A percentile compares a stretch with the other conserved stretches of the same genome.
Evolutionary conservation across 2,329 filamentous ascomycete species (phyloP).

Genomic region (Alternaria incomplexa): DNA sequence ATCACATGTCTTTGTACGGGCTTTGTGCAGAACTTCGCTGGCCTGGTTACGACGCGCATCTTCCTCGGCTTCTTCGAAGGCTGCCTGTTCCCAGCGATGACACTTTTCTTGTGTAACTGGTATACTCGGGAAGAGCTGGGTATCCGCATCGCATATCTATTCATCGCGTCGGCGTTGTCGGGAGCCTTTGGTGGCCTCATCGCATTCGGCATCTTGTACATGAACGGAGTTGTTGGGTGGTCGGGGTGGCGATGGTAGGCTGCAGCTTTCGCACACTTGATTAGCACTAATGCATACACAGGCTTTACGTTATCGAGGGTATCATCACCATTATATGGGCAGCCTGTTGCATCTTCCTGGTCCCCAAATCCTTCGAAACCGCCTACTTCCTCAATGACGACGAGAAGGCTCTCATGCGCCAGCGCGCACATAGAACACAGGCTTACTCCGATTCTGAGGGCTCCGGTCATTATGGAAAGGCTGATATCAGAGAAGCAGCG

Average conservation of each 20-base stretch:
- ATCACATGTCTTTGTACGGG: slow-evolving; percentile 42
- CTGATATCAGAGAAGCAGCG: slow-evolving; percentile 40
- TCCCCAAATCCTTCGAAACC: slow-evolving; percentile 41
- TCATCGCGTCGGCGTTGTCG: slow-evolving; percentile 35
- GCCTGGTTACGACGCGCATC: slow-evolving; percentile 28
- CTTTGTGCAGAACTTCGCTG: slow-evolving; percentile 27
- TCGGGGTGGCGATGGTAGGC: slow-evolving; percentile 36
- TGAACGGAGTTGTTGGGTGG: slow-evolving; percentile 34
- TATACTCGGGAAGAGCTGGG: slow-evolving; percentile 40
- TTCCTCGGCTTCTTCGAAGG: slow-evolving; percentile 42
- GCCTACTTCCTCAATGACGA: slow-evolving; percentile 42
- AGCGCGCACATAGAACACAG: slow-evolving; percentile 36
- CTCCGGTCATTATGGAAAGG: slow-evolving; percentile 34
- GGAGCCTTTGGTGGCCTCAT: slow-evolving; percentile 39
- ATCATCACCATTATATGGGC: slow-evolving; percentile 40
- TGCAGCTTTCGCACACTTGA: neutral
- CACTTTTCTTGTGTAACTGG: slow-evolving; percentile 40
- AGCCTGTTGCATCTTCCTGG: slow-evolving; percentile 34
- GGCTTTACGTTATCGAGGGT: slow-evolving; percentile 43
- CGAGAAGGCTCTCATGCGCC: slow-evolving; percentile 39
- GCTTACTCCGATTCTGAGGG: slow-evolving; percentile 41
- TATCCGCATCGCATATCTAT: slow-evolving; percentile 37
- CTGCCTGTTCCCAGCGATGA: slow-evolving; percentile 42
- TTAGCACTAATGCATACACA: neutral
- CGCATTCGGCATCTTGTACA: slow-evolving; percentile 38